These are phyloP conservation scores for Cystobasidium pallidum DNA, from an alignment of 1,284 basidiomycete genomes.

Conservation along the genomic window DNA sequence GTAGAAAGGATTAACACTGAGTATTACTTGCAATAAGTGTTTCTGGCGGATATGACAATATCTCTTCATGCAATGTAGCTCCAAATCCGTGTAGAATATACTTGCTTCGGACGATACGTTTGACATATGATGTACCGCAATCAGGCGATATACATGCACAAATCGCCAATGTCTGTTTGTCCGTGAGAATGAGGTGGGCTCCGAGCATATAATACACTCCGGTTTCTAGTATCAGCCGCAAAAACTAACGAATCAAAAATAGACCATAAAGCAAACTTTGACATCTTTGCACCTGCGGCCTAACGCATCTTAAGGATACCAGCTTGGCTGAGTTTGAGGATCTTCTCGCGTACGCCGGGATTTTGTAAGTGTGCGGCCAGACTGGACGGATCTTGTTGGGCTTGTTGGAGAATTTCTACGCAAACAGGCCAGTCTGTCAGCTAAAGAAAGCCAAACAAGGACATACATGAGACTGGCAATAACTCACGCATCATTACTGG, in stretches of 20 bases:
- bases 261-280: neutral
- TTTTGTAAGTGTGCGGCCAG: slow-evolving; percentile 98
- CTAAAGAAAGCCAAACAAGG: no score
- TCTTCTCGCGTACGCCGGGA: slow-evolving; percentile 77
- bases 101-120: no score
- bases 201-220: no score
- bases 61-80: slow-evolving; percentile 1
- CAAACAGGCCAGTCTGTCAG: neutral
- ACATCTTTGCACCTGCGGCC: neutral
- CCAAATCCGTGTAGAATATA: no score
- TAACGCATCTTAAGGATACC: slow-evolving; percentile 71
- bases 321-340: slow-evolving; percentile 89
- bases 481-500: slow-evolving; percentile 77
- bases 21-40: no score
- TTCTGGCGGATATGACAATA: neutral
- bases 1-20: neutral
- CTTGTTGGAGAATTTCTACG: slow-evolving; percentile 79
- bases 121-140: no score
- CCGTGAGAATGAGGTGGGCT: no score
- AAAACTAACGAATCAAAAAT: no score
- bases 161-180: no score
- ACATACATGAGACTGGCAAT: neutral
- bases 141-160: no score
- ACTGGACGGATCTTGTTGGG: slow-evolving; percentile 84
- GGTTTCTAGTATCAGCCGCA: no score